These are phyloP conservation scores for Fusarium decemcellulare DNA, from an alignment of 2,329 filamentous ascomycete genomes.

Conservation along the genomic window DNA sequence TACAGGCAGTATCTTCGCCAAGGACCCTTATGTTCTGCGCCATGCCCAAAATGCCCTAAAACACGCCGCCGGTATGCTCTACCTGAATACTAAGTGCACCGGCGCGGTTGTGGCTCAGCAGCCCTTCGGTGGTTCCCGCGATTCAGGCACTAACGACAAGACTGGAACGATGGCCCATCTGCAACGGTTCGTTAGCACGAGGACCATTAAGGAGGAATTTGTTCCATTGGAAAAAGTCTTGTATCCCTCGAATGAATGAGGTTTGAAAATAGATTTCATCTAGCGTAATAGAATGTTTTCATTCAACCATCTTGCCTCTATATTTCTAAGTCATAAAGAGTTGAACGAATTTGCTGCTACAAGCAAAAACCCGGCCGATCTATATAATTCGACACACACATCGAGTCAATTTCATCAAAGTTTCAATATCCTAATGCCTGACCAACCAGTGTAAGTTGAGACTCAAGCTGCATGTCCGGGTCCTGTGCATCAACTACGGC, in stretches of 20 bases:
- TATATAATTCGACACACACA: no score
- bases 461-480: no score
- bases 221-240: slow-evolving; percentile 29
- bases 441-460: no score
- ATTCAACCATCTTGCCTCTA: no score
- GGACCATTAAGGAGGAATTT: slow-evolving; percentile 80
- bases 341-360: no score
- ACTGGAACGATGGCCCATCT: slow-evolving; percentile 72
- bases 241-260: slow-evolving; percentile 40
- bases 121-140: slow-evolving; percentile 75
- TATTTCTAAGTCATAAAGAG: no score
- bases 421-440: no score
- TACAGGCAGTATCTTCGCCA: slow-evolving; percentile 79
- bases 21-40: slow-evolving; percentile 72
- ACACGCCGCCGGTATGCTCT: slow-evolving; percentile 72
- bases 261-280: no score
- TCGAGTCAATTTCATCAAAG: no score
- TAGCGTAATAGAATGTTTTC: no score
- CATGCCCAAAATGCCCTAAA: slow-evolving; percentile 75
- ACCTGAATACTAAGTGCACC: slow-evolving; percentile 79
- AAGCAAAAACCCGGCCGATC: no score
- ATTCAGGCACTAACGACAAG: slow-evolving; percentile 78
- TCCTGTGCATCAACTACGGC: no score
- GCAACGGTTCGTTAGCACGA: slow-evolving; percentile 70
- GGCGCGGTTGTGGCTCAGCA: slow-evolving; percentile 77